Conservation (phyloP, 768 basidiomycete genomes). For the Sporobolomyces pararoseus region DNA sequence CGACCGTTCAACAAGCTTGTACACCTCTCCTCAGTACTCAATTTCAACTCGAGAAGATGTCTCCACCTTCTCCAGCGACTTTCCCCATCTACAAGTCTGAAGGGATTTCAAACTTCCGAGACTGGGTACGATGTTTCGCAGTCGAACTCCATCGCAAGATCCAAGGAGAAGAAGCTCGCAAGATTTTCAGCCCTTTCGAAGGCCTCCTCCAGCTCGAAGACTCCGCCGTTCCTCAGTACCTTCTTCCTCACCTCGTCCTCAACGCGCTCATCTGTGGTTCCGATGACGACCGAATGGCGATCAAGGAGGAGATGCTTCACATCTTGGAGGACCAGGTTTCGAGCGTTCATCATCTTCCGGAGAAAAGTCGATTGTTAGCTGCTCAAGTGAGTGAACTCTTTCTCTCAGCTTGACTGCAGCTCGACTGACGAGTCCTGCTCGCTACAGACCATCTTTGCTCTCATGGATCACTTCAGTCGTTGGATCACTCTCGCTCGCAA, state of each 20-base stretch:
- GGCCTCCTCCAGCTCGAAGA: slow-evolving; percentile 72
- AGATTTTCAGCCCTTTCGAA: slow-evolving; percentile 77
- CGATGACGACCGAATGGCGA: slow-evolving; percentile 60
- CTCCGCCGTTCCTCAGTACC: slow-evolving; percentile 83
- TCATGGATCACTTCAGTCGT: slow-evolving; percentile 89
- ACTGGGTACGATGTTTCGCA: slow-evolving; percentile 93
- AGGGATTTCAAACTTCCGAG: slow-evolving; percentile 71
- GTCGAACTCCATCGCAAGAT: slow-evolving; percentile 64
- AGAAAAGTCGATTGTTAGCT: slow-evolving; percentile 80
- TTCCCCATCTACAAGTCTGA: slow-evolving; percentile 71
- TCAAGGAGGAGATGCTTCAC: slow-evolving; percentile 69
- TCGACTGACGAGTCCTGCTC: neutral
- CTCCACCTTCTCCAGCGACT: too few relatives aligned
- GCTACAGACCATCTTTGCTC: slow-evolving; percentile 77
- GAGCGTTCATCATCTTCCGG: slow-evolving; percentile 57
- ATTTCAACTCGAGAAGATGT: too few relatives aligned
- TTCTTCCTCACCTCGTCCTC: slow-evolving; percentile 86
- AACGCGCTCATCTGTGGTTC: slow-evolving; percentile 74
- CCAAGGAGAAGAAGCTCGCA: slow-evolving; percentile 28
- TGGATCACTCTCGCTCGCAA: slow-evolving; percentile 76
- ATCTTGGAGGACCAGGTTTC: slow-evolving; percentile 85
- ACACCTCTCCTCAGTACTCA: slow-evolving; percentile 67
- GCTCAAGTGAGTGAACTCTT: slow-evolving; percentile 67
- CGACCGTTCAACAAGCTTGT: slow-evolving; percentile 77
- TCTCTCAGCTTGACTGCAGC: too few relatives aligned